Base-by-base conservation (phyloP, 495 filamentous ascomycete species). In the Amniculicola lignicola region DNA sequence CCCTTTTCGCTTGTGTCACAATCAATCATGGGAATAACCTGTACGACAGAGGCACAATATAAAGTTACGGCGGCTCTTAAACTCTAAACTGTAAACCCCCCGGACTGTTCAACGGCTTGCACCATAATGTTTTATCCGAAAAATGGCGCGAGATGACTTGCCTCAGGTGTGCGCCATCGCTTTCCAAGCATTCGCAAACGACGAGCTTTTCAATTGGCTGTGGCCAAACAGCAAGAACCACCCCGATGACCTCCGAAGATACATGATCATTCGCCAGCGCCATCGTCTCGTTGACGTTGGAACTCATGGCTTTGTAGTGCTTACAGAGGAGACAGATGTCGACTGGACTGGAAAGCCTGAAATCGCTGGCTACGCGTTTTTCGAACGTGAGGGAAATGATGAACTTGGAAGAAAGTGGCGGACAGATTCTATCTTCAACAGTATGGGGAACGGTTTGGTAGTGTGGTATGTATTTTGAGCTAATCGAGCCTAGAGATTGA, bases 181-280 rank as follows among this genome's bases (percentile, higher is more conserved):
- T 19, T n/a, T 23, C n/a, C 3, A 48, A 19, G 28, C 42, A 12
- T 61, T 61, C 28, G 15, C 15, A 5, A 19, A 54, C 7, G 57
- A 54, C 27, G 42, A 49, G 19, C 31, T 61, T 16, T 54, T 27
- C 31, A 27, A 10, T 11, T 61, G 43, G 42, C 40, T 63, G 3
- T 51, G 46, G 29, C 61, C 61, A 16, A 23, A 45, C 6, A 24
- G 56, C 41, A 22, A 55, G 22, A 12, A 51, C 21, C 51, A 54
- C 25, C 61, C 61, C 1, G 40, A 63, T 16, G 61, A 63, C 33
- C 38, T 59, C 4, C 54, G 50, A 4, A 46, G 61, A 35, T 51
- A 12, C 6, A 50, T 55, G n/a, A n/a, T 44, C 15, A 31, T 63
- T 14, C 61, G 50, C 1, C 46, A 59, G 22, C 54, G 46, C 19